Percentiles rank a stretch among this genome's conserved stretches.
Evolutionary conservation across 75 land plant species (phyloP).

Genomic region (Picea sitchensis): DNA sequence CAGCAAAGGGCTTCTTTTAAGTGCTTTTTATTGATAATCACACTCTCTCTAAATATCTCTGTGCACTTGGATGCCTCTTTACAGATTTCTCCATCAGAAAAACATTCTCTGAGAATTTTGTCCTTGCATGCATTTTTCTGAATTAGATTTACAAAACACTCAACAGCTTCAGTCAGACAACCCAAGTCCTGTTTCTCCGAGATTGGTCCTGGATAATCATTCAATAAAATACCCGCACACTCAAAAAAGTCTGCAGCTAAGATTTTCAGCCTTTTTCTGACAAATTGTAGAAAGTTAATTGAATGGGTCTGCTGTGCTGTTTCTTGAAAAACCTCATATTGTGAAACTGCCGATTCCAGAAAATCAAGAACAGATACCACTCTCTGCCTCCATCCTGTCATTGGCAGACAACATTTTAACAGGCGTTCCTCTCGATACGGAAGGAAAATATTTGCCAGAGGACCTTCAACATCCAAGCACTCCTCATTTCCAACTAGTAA

Average conservation of each 20-base stretch:
- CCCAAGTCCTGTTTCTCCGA: slow-evolving; percentile 6
- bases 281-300: background rate
- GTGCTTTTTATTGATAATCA: background rate
- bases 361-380: slow-evolving; percentile 32
- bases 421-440: slow-evolving; percentile 53
- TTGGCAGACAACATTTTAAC: slow-evolving; percentile 25
- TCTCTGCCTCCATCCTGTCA: slow-evolving; percentile 40
- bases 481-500: slow-evolving; percentile 77
- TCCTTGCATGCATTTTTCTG: background rate
- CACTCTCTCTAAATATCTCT: background rate
- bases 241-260: background rate
- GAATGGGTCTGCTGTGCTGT: slow-evolving; percentile 1
- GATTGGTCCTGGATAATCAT: slow-evolving; percentile 1
- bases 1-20: slow-evolving; percentile 1
- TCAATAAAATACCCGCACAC: background rate
- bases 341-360: slow-evolving; percentile 28
- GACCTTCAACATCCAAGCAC: slow-evolving; percentile 35
- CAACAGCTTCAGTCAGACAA: background rate
- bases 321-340: slow-evolving; percentile 22
- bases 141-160: slow-evolving; percentile 3
- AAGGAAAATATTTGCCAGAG: slow-evolving; percentile 44
- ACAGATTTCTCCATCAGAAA: background rate
- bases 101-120: background rate
- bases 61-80: background rate
- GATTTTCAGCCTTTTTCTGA: background rate